Evolutionary conservation across 1,284 basidiomycete genomes (phyloP).

Genomic region (Naganishia sp.): DNA sequence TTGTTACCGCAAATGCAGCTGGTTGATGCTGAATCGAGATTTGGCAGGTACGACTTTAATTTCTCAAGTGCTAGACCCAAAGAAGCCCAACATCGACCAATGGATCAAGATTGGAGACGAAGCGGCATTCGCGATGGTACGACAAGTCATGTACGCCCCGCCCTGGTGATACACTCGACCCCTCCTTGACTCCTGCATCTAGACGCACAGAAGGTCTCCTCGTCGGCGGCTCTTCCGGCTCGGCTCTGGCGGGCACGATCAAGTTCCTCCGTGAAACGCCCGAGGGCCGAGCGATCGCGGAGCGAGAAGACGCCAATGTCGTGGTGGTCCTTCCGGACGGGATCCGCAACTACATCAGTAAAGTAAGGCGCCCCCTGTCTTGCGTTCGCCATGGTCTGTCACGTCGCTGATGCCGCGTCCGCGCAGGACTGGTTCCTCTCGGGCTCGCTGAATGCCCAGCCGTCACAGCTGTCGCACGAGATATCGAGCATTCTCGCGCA

Average conservation of each 20-base stretch:
- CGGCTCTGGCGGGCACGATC: conserved; percentile 74
- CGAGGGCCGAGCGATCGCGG: conserved; percentile 66
- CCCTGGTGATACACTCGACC: background rate
- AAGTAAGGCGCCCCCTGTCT: conserved; percentile 50
- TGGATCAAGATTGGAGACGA: conserved; percentile 89
- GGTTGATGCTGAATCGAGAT: background rate
- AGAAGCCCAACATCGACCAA: conserved; percentile 56
- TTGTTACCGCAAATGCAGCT: background rate
- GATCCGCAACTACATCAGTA: conserved; percentile 95
- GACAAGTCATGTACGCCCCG: conserved; percentile 65
- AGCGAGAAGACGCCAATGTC: conserved; percentile 76
- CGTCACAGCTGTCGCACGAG: conserved; percentile 58
- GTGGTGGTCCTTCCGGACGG: conserved; percentile 88
- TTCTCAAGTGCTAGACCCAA: conserved; percentile 64
- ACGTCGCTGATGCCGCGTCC: no score
- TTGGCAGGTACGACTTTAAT: conserved; percentile 73
- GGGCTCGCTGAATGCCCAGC: conserved; percentile 62
- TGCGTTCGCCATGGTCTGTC: background rate
- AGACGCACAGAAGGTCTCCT: conserved; percentile 76
- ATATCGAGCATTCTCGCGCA: conserved; percentile 57
- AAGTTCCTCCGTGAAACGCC: conserved; percentile 69
- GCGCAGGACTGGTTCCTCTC: conserved; percentile 66
- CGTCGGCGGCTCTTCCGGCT: conserved; percentile 89
- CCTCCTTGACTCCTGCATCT: background rate
- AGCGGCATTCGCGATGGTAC: conserved; percentile 75